Evolutionary conservation across 2,329 filamentous ascomycete species (phyloP).

Genomic region (Aspergillus sp.): DNA sequence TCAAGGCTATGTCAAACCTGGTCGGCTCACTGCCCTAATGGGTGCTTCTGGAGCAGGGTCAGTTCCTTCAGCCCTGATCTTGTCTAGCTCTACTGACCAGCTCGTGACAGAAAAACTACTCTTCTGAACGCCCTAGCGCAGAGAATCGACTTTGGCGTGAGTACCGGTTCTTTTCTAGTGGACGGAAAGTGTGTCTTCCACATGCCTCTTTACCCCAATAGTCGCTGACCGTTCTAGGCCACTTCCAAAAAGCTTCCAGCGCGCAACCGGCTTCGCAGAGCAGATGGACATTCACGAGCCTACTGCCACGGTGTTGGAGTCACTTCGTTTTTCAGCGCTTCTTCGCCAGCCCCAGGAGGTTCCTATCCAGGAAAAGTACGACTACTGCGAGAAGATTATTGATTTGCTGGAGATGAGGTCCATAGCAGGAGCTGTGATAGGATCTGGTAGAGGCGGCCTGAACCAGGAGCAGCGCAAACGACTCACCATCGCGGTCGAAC

Average conservation of each 20-base stretch:
- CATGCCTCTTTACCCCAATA: too few species aligned
- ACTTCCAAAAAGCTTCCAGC: conserved; percentile 49
- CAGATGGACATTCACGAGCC: conserved; percentile 68
- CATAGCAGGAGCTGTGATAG: conserved; percentile 64
- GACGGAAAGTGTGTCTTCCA: conserved; percentile 38
- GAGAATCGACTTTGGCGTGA: conserved; percentile 43
- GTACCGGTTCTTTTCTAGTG: conserved; percentile 45
- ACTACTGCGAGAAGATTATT: conserved; percentile 67
- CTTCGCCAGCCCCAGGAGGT: conserved; percentile 61
- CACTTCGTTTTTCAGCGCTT: conserved; percentile 63
- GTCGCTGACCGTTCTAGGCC: conserved; percentile 25
- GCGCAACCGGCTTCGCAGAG: conserved; percentile 55
- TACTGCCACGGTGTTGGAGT: conserved; percentile 64
- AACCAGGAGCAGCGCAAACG: conserved; percentile 66
- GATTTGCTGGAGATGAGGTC: conserved; percentile 66
- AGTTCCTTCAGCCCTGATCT: conserved; percentile 7
- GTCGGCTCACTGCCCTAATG: conserved; percentile 76
- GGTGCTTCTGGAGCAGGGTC: conserved; percentile 64
- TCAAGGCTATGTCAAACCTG: conserved; percentile 72
- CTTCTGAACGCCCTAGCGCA: conserved; percentile 48
- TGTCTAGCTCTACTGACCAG: too few species aligned
- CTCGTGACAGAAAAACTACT: conserved; percentile 41
- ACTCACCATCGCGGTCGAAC: conserved; percentile 62
- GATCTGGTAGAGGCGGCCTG: conserved; percentile 57
- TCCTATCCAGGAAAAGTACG: conserved; percentile 60